A percentile compares a stretch with the other conserved stretches of the same genome.
These are phyloP conservation scores for Prunella vulgaris DNA, from an alignment of 257 asterid genomes.

Conservation along the genomic window DNA sequence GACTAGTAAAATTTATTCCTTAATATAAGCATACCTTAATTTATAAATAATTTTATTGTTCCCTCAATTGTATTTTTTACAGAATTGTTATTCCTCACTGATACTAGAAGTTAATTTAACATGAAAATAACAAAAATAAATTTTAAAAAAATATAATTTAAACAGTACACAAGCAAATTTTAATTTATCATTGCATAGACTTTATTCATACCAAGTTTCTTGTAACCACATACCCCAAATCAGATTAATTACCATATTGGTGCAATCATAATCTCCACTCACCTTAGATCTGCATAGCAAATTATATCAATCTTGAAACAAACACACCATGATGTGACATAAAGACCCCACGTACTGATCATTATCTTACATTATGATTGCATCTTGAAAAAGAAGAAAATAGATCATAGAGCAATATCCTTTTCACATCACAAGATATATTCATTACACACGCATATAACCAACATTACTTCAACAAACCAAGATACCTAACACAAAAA, in stretches of 20 bases:
- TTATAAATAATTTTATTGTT: too few relatives aligned
- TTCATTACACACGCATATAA: conserved; percentile 22
- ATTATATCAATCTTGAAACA: neutral
- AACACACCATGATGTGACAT: neutral
- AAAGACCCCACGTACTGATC: neutral
- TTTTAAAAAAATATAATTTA: too few relatives aligned
- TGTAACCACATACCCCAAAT: too few relatives aligned
- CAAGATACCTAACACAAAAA: neutral
- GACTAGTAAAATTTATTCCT: too few relatives aligned
- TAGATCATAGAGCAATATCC: neutral
- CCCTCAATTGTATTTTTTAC: too few relatives aligned
- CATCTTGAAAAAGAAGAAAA: neutral
- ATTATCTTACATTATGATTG: neutral
- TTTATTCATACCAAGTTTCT: too few relatives aligned
- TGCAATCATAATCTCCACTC: conserved; percentile 11
- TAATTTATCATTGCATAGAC: too few relatives aligned
- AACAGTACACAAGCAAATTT: too few relatives aligned
- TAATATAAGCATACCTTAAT: too few relatives aligned
- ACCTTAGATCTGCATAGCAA: neutral
- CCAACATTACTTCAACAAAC: conserved; percentile 1
- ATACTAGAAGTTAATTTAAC: too few relatives aligned
- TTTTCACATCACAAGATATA: conserved; percentile 22
- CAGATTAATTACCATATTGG: neutral
- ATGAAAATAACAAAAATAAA: too few relatives aligned
- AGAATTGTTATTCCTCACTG: too few relatives aligned